phyloP scores from a whole-genome alignment of 192 early-diverging fungal species.

The Ambispora gerdemannii region DNA sequence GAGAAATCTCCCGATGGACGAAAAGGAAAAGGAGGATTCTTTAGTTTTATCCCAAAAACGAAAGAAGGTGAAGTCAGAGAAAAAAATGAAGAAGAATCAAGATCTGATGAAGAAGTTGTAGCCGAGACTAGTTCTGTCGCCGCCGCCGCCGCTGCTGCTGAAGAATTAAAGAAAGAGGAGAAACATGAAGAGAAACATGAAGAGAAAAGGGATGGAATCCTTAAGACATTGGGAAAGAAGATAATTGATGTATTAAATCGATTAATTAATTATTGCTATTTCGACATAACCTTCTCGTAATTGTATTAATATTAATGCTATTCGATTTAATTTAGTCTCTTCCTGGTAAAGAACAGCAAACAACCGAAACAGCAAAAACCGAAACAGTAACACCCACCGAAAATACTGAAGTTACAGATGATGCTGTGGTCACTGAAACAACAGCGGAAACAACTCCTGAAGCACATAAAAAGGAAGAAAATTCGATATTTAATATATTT shows the following conservation, averaged over 20 bases:
- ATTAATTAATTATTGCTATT: too few species aligned
- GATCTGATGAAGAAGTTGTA: not conserved
- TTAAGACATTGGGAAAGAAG: not conserved
- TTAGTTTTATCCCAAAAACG: not conserved
- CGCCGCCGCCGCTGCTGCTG: not conserved
- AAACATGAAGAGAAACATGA: conserved; percentile 3
- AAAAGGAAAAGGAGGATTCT: not conserved
- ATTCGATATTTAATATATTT: not conserved
- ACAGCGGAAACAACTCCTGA: not conserved
- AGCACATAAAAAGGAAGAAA: not conserved
- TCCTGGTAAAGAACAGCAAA: too few species aligned
- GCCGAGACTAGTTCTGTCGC: not conserved
- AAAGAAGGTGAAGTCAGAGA: conserved; percentile 2
- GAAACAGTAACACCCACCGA: not conserved
- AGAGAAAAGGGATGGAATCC: conserved; percentile 1
- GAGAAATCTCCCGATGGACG: not conserved
- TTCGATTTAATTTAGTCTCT: not conserved
- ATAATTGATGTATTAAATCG: too few species aligned
- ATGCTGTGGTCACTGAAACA: not conserved
- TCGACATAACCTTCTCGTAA: too few species aligned
- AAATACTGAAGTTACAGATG: not conserved
- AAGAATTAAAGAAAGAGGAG: not conserved
- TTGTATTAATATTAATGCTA: not conserved
- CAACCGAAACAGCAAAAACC: too few species aligned
- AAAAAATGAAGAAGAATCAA: not conserved